Percentiles rank a stretch among this genome's conserved stretches.
Evolutionary conservation across 495 filamentous ascomycete species (phyloP).

Genomic region (Trichocladium uniseriatum): DNA sequence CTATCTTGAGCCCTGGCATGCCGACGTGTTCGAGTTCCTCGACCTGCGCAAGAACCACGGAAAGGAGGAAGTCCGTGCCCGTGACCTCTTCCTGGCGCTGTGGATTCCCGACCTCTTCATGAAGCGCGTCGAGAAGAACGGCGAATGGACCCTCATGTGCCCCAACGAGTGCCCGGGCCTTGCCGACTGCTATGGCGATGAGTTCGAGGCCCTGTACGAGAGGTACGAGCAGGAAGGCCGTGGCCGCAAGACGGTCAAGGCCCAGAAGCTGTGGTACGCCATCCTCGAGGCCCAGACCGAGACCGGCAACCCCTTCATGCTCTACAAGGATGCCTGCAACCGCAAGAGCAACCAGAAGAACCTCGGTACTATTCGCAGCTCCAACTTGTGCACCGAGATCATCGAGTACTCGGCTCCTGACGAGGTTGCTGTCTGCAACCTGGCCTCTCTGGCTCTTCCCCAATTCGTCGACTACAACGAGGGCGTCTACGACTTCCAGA

Average conservation of each 20-base stretch:
- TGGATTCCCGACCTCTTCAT: constrained; percentile 99
- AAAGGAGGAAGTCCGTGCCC: constrained; percentile 94
- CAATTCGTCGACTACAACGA: constrained; percentile 75
- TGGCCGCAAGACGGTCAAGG: constrained; percentile 83
- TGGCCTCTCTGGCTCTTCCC: constrained; percentile 87
- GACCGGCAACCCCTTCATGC: constrained; percentile 98
- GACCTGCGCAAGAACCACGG: constrained; percentile 98
- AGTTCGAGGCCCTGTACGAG: constrained; percentile 92
- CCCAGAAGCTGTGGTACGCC: constrained; percentile 98
- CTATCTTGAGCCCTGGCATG: constrained; percentile 99
- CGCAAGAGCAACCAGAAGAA: constrained; percentile 99
- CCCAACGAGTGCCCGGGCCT: constrained; percentile 91
- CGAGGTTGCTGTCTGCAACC: constrained; percentile 97
- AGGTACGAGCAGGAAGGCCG: constrained; percentile 85
- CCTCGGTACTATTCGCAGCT: constrained; percentile 92
- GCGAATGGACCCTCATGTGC: constrained; percentile 94
- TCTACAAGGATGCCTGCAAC: constrained; percentile 98
- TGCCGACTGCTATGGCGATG: constrained; percentile 93
- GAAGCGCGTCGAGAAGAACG: constrained; percentile 95
- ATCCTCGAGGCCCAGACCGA: constrained; percentile 97
- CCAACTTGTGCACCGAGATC: constrained; percentile 97
- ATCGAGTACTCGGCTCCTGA: constrained; percentile 94
- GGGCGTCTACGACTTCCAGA: constrained; percentile 84
- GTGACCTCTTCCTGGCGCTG: constrained; percentile 93
- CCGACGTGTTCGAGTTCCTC: constrained; percentile 93